A percentile compares a stretch with the other conserved stretches of the same genome.
phyloP scores from a whole-genome alignment of 768 basidiomycete genomes.

The Suillus bovinus region DNA sequence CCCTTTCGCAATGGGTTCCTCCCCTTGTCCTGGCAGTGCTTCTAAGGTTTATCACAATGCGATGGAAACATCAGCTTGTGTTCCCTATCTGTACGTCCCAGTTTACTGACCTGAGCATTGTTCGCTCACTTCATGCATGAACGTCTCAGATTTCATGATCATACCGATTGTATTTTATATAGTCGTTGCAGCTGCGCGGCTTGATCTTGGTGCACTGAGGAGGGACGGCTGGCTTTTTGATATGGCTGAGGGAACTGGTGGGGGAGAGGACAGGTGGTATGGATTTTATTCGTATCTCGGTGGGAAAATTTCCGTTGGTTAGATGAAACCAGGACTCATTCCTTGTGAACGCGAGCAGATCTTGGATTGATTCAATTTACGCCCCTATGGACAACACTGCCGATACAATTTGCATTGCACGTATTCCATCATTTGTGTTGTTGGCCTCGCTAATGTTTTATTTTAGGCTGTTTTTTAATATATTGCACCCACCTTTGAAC shows the following conservation, averaged over 20 bases:
- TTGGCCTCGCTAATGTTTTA: slow-evolving; percentile 16
- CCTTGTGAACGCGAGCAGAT: slow-evolving; percentile 42
- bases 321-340: not conserved
- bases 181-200: slow-evolving; percentile 60
- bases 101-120: slow-evolving; percentile 18
- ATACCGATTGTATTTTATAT: slow-evolving; percentile 88
- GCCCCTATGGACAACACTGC: slow-evolving; percentile 80
- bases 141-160: slow-evolving; percentile 63
- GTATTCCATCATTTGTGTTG: slow-evolving; percentile 37
- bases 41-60: slow-evolving; percentile 77
- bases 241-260: slow-evolving; percentile 34
- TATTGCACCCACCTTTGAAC: slow-evolving; percentile 83
- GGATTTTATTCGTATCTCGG: slow-evolving; percentile 82
- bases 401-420: slow-evolving; percentile 91
- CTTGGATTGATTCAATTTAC: slow-evolving; percentile 56
- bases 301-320: slow-evolving; percentile 33
- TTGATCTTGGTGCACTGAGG: slow-evolving; percentile 63
- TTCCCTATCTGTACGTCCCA: slow-evolving; percentile 77
- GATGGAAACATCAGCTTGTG: slow-evolving; percentile 83
- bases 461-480: slow-evolving; percentile 77
- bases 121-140: not conserved
- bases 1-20: slow-evolving; percentile 75
- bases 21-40: slow-evolving; percentile 77
- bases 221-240: slow-evolving; percentile 86
- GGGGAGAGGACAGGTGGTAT: slow-evolving; percentile 61